Evolutionary conservation across 768 basidiomycete species (phyloP).

Genomic region (Gelatoporia subvermispora): DNA sequence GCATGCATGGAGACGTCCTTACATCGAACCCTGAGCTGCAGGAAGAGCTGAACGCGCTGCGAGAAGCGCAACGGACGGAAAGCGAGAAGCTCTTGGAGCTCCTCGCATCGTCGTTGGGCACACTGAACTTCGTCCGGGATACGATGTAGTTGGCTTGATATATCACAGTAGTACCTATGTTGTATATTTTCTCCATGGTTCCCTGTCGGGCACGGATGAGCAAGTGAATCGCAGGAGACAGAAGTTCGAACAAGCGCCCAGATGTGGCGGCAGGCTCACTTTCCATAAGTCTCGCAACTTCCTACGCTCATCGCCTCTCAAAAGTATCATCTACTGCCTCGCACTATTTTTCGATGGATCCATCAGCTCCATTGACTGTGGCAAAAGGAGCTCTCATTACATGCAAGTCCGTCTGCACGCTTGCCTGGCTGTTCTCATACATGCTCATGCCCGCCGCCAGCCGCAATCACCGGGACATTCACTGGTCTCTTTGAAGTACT

Average conservation of each 20-base stretch:
- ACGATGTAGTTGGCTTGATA: constrained; percentile 40
- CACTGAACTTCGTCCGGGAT: constrained; percentile 71
- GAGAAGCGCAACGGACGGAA: constrained; percentile 68
- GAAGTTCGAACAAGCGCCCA: no score
- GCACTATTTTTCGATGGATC: constrained; percentile 19
- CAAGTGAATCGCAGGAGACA: no score
- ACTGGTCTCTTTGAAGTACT: constrained; percentile 43
- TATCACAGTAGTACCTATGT: no score
- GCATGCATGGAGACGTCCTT: constrained; percentile 78
- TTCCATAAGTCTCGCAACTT: no score
- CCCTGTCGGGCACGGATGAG: no score
- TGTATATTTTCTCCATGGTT: no score
- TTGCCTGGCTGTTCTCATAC: not conserved
- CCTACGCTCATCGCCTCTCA: no score
- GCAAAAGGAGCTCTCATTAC: constrained; percentile 55
- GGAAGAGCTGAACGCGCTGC: constrained; percentile 50
- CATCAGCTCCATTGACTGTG: constrained; percentile 36
- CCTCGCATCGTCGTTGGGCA: constrained; percentile 69
- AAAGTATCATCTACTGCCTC: no score
- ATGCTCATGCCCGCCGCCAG: constrained; percentile 37
- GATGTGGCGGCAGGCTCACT: no score
- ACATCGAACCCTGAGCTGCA: constrained; percentile 65
- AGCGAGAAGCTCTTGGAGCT: constrained; percentile 73
- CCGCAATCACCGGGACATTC: constrained; percentile 46
- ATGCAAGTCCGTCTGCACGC: constrained; percentile 72